These are phyloP conservation scores for Saccharum hybrid DNA, from an alignment of 202 grass and related monocot genomes.

Conservation along the genomic window DNA sequence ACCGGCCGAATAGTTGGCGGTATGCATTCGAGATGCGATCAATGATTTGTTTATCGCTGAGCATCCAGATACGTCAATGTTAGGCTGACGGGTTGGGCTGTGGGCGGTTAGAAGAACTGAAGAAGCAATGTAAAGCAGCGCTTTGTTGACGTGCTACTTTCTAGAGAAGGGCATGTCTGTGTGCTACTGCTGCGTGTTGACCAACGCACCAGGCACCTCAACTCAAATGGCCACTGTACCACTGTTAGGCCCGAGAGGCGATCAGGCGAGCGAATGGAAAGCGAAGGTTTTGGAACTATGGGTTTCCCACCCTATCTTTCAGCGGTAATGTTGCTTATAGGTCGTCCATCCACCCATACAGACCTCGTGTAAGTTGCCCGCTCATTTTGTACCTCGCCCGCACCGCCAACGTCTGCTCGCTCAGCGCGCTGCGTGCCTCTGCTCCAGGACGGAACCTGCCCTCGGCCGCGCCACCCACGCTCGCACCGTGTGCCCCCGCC, in stretches of 20 bases:
- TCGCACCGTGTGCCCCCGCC: too few species aligned
- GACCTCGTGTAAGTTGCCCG: too few species aligned
- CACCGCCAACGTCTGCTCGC: too few species aligned
- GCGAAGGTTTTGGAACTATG: background rate
- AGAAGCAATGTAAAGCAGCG: slow-evolving; percentile 18
- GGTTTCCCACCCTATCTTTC: background rate
- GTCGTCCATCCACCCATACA: too few species aligned
- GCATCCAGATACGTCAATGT: background rate
- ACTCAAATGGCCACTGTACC: background rate
- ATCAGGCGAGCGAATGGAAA: background rate
- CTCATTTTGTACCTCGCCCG: too few species aligned
- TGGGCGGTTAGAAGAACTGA: background rate
- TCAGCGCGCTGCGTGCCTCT: too few species aligned
- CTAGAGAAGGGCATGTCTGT: background rate
- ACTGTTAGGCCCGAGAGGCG: background rate
- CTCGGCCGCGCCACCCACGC: too few species aligned
- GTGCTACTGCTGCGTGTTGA: slow-evolving; percentile 1
- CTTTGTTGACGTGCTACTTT: background rate
- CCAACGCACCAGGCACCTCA: background rate
- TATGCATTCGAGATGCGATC: background rate
- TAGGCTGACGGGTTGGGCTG: background rate
- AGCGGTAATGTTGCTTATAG: too few species aligned
- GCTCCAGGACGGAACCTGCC: too few species aligned
- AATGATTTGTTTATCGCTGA: background rate
- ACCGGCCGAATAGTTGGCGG: background rate